These are phyloP conservation scores for Aspergillus sp. DNA, from an alignment of 2,329 filamentous ascomycete species.

Conservation along the genomic window DNA sequence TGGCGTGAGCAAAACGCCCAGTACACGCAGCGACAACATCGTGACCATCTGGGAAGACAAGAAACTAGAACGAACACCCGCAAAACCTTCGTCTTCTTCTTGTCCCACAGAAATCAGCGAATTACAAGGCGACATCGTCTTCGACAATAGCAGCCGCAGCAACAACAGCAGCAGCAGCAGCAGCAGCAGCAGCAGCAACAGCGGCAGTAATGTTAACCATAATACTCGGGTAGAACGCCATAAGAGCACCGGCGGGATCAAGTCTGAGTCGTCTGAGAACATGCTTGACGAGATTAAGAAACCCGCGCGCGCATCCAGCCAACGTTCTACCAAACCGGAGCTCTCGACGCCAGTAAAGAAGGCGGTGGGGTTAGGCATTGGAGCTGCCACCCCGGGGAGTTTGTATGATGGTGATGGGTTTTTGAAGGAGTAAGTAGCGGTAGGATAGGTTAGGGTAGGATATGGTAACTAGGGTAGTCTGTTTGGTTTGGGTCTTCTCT, in stretches of 20 bases:
- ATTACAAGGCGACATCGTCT: conserved; percentile 3
- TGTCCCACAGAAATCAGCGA: conserved; percentile 8
- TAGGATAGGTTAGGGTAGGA: too few species aligned
- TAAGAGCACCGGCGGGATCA: conserved; percentile 7
- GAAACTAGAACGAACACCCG: conserved; percentile 6
- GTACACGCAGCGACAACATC: conserved; percentile 15
- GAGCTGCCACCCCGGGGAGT: conserved; percentile 35
- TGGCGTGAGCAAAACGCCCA: conserved; percentile 6
- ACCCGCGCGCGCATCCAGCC: conserved; percentile 2
- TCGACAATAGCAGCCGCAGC: neutral
- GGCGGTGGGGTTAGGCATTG: conserved; percentile 21
- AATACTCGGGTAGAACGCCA: neutral
- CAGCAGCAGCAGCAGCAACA: too few species aligned
- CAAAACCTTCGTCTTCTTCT: conserved; percentile 10
- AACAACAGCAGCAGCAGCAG: too few species aligned
- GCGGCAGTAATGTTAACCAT: too few species aligned
- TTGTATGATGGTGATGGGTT: conserved; percentile 39
- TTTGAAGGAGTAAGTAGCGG: conserved; percentile 23
- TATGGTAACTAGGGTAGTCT: neutral
- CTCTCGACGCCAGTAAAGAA: conserved; percentile 22
- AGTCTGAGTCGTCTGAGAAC: conserved; percentile 13
- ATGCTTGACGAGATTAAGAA: neutral
- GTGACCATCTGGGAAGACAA: conserved; percentile 32
- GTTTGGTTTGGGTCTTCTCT: neutral
- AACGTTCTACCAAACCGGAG: conserved; percentile 11